These are phyloP conservation scores for Clarkia xantiana DNA, from an alignment of 345 rosid species.

Conservation along the genomic window DNA sequence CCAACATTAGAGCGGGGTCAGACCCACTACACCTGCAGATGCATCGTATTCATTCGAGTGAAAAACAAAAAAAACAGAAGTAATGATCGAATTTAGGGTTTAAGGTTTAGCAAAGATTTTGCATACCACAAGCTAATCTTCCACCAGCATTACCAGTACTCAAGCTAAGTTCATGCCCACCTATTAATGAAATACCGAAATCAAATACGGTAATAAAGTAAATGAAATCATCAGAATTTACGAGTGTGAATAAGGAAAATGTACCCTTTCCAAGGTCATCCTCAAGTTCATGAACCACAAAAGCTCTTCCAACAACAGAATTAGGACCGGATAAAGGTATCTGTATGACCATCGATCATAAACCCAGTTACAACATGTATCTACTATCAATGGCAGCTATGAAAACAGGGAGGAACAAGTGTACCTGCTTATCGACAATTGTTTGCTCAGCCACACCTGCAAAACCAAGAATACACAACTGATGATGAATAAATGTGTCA, in stretches of 20 bases:
- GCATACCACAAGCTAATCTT: conserved; percentile 91
- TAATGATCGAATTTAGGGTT: not conserved
- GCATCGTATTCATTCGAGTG: not conserved
- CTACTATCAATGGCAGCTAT: not conserved
- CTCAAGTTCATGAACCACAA: conserved; percentile 90
- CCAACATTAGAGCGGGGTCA: conserved; percentile 31
- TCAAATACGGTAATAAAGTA: not conserved
- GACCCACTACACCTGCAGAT: conserved; percentile 62
- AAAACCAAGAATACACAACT: conserved; percentile 6
- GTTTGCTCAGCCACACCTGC: conserved; percentile 92
- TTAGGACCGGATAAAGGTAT: conserved; percentile 71
- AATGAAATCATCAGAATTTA: not conserved
- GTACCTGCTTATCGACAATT: conserved; percentile 67
- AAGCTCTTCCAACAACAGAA: conserved; percentile 78
- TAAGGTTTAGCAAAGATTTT: conserved; percentile 3
- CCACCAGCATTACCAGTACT: conserved; percentile 98
- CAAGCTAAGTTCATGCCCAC: conserved; percentile 94
- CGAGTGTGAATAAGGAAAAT: not conserved
- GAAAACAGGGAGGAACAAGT: not conserved
- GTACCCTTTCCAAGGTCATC: conserved; percentile 97
- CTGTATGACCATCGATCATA: conserved; percentile 18
- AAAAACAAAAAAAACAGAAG: not conserved
- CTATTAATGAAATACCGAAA: conserved; percentile 18
- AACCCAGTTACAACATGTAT: too few species aligned
- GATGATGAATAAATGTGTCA: not conserved